phyloP scores from a whole-genome alignment of 2,329 filamentous ascomycete genomes.

The Fusarium haematococcum region DNA sequence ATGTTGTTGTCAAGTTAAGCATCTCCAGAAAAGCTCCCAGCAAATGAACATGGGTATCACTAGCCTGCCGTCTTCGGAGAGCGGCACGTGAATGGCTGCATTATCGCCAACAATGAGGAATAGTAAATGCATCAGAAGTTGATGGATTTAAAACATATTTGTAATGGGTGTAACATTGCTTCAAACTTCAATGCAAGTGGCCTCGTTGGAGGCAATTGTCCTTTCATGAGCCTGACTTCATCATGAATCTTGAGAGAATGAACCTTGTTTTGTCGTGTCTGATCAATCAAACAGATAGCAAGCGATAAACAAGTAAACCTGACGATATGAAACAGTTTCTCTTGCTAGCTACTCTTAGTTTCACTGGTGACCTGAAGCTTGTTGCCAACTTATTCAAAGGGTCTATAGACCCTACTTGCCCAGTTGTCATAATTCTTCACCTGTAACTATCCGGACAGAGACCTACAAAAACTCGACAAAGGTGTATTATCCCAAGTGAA shows the following conservation, averaged over 20 bases:
- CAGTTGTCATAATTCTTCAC: neutral
- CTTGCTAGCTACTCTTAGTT: neutral
- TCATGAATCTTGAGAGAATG: neutral
- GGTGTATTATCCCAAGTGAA: neutral
- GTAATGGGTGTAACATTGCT: neutral
- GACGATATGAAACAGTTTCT: neutral
- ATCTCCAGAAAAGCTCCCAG: neutral
- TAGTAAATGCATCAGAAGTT: neutral
- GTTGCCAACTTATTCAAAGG: neutral
- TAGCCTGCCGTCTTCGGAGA: conserved; percentile 5
- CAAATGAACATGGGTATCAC: neutral
- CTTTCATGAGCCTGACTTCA: neutral
- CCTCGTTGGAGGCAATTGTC: neutral
- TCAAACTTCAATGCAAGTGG: neutral
- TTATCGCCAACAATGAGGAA: neutral
- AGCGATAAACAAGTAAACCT: neutral
- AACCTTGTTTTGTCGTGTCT: neutral
- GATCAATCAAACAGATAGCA: neutral
- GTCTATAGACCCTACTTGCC: neutral
- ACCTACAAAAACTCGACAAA: neutral
- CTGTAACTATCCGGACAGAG: neutral
- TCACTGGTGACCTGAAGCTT: neutral
- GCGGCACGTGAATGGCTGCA: conserved; percentile 25
- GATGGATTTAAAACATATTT: neutral
- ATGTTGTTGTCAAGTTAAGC: neutral